Percentiles rank a stretch among this genome's conserved stretches.
phyloP scores from a whole-genome alignment of 495 filamentous ascomycete genomes.

The Paragyromitra xinjiangensis region DNA sequence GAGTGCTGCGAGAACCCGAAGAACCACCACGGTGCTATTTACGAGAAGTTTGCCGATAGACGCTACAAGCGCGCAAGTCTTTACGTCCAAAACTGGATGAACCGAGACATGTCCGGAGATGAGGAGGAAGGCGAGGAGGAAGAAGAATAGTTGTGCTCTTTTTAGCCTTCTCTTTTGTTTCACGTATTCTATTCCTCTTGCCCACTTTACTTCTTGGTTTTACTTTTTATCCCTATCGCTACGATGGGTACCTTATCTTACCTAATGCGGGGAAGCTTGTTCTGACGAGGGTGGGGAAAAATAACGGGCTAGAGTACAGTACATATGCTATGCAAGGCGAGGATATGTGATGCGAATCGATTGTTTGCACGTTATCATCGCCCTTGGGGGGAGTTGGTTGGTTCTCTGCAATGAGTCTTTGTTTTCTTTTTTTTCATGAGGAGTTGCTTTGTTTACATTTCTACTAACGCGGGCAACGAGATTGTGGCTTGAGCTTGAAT shows the following conservation, averaged over 20 bases:
- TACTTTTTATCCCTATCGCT: conserved; percentile 28
- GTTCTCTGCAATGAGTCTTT: conserved; percentile 42
- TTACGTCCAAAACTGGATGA: conserved; percentile 78
- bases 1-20: conserved; percentile 85
- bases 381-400: conserved; percentile 32
- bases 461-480: conserved; percentile 49
- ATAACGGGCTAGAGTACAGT: conserved; percentile 38
- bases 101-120: conserved; percentile 59
- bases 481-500: conserved; percentile 32
- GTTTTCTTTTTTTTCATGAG: conserved; percentile 38
- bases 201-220: conserved; percentile 32
- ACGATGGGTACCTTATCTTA: conserved; percentile 36
- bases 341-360: conserved; percentile 27
- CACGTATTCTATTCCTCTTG: conserved; percentile 33
- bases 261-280: conserved; percentile 28
- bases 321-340: conserved; percentile 40
- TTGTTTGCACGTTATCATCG: conserved; percentile 14
- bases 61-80: conserved; percentile 83
- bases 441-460: conserved; percentile 42
- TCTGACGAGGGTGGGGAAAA: conserved; percentile 2
- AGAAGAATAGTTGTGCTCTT: conserved; percentile 36
- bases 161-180: conserved; percentile 19
- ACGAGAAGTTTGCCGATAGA: conserved; percentile 86
- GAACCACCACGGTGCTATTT: conserved; percentile 85
- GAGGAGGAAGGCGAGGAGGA: conserved; percentile 41